A percentile compares a stretch with the other conserved stretches of the same genome.
phyloP scores from a whole-genome alignment of 768 basidiomycete species.

The Russula olivacea region DNA sequence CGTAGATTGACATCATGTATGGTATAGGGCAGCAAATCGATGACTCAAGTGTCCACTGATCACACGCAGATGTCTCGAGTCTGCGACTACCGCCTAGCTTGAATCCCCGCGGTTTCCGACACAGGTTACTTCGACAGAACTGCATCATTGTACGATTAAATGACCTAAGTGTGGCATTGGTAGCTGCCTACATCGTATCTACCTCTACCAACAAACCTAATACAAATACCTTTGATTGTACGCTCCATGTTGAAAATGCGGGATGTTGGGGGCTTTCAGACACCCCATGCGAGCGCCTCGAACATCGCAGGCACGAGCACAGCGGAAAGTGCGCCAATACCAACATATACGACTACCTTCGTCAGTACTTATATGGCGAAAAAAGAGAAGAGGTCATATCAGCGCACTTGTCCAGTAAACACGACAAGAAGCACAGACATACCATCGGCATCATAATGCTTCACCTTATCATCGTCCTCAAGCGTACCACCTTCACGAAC shows the following conservation, averaged over 20 bases:
- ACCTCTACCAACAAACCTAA: neutral
- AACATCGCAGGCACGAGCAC: constrained; percentile 64
- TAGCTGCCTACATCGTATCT: neutral
- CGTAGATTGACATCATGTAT: too few species aligned
- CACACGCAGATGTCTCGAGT: too few species aligned
- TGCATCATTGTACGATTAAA: neutral
- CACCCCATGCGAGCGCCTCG: constrained; percentile 63
- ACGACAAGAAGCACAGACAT: constrained; percentile 29
- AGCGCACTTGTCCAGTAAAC: constrained; percentile 4
- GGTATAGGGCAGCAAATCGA: too few species aligned
- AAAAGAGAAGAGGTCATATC: constrained; percentile 6
- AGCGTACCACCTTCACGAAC: constrained; percentile 24
- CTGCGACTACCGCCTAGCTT: too few species aligned
- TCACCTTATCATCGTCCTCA: constrained; percentile 40
- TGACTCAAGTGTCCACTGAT: too few species aligned
- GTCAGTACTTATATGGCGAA: constrained; percentile 55
- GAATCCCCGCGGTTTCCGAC: too few species aligned
- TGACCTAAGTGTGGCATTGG: too few species aligned
- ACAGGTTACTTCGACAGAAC: too few species aligned
- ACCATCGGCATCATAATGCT: constrained; percentile 88
- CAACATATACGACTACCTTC: constrained; percentile 85
- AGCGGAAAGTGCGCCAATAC: constrained; percentile 67
- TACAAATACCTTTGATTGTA: too few species aligned
- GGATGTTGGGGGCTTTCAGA: constrained; percentile 26
- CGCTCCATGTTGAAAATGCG: neutral